Evolutionary conservation across 495 filamentous ascomycete species (phyloP).

Genomic region (Penicillium cataractarum): DNA sequence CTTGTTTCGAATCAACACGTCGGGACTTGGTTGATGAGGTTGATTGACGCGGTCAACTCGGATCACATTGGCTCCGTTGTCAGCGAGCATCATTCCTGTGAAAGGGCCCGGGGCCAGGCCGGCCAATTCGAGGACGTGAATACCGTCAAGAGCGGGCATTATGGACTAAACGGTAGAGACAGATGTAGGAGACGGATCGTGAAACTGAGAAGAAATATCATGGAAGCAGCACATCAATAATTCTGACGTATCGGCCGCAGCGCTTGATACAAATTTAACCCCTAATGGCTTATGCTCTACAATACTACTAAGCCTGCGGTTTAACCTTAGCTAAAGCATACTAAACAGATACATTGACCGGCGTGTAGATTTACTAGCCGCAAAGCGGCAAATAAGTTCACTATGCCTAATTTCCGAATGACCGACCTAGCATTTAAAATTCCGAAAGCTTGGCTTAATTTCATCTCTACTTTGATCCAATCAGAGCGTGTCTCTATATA

Average conservation of each 20-base stretch:
- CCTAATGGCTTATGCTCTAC: background rate
- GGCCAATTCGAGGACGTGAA: slow-evolving; percentile 79
- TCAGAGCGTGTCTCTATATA: background rate
- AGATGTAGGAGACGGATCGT: too few relatives aligned
- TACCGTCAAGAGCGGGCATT: slow-evolving; percentile 36
- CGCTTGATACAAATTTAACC: background rate
- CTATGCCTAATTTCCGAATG: background rate
- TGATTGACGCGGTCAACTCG: slow-evolving; percentile 66
- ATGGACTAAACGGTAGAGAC: background rate
- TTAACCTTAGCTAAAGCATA: background rate
- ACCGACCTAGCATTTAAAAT: background rate
- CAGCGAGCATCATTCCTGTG: slow-evolving; percentile 75
- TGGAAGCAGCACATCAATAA: too few relatives aligned
- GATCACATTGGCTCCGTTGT: slow-evolving; percentile 75
- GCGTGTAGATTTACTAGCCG: background rate
- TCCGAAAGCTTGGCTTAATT: background rate
- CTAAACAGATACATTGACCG: background rate
- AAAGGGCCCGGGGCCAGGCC: slow-evolving; percentile 84
- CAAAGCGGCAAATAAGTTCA: background rate
- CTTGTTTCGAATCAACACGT: slow-evolving; percentile 72
- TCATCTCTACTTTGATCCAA: background rate
- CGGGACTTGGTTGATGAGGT: slow-evolving; percentile 48
- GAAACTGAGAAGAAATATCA: too few relatives aligned
- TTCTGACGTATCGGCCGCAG: background rate
- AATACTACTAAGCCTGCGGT: background rate